Percentiles rank a stretch among this genome's conserved stretches.
Conservation (phyloP, 2,329 filamentous ascomycete species). For the Fusarium sp. region DNA sequence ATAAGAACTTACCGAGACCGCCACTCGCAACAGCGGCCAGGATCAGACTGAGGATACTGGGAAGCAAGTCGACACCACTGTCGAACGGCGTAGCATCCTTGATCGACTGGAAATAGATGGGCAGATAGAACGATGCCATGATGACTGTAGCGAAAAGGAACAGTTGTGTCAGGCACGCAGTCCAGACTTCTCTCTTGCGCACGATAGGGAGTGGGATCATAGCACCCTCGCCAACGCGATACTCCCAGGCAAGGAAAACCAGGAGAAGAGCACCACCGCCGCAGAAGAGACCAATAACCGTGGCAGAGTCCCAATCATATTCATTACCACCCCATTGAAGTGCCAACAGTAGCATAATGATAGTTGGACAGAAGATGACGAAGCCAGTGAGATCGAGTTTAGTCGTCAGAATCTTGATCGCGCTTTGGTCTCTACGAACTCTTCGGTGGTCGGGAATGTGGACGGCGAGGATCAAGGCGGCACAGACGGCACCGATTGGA, state of each 20-base stretch:
- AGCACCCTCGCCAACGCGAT: slow-evolving; percentile 60
- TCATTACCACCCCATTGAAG: slow-evolving; percentile 67
- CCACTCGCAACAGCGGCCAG: slow-evolving; percentile 46
- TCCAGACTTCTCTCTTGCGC: slow-evolving; percentile 60
- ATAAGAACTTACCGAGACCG: slow-evolving; percentile 32
- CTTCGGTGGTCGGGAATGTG: slow-evolving; percentile 55
- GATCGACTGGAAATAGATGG: slow-evolving; percentile 68
- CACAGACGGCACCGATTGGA: slow-evolving; percentile 59
- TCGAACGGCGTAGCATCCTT: slow-evolving; percentile 52
- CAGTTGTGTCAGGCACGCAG: slow-evolving; percentile 59
- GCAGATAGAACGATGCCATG: slow-evolving; percentile 63
- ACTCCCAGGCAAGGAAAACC: slow-evolving; percentile 64
- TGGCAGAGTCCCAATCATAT: slow-evolving; percentile 62
- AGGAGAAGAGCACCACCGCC: slow-evolving; percentile 57
- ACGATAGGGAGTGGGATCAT: slow-evolving; percentile 66
- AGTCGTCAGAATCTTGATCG: slow-evolving; percentile 34
- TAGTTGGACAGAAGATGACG: slow-evolving; percentile 60
- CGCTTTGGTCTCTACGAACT: slow-evolving; percentile 24
- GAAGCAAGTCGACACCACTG: slow-evolving; percentile 51
- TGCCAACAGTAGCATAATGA: slow-evolving; percentile 66
- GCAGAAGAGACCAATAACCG: slow-evolving; percentile 63
- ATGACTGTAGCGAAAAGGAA: slow-evolving; percentile 63
- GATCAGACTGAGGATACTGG: slow-evolving; percentile 49
- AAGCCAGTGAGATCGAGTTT: slow-evolving; percentile 64
- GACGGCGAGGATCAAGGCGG: slow-evolving; percentile 52